phyloP scores from a whole-genome alignment of 2,329 filamentous ascomycete genomes.

The Aureobasidium sp. region DNA sequence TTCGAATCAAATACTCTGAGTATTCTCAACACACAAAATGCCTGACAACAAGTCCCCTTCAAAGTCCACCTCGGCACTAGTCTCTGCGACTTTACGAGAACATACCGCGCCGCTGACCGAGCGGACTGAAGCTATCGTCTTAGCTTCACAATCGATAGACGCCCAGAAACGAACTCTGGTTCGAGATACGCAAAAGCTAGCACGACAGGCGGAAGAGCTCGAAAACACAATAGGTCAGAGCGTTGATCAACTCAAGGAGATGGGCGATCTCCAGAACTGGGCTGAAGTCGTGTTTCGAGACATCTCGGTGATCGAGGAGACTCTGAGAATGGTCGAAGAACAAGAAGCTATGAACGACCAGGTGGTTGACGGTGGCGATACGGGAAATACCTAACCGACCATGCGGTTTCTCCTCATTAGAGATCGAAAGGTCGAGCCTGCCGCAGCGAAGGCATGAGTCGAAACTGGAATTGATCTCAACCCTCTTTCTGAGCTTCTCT shows the following conservation, averaged over 20 bases:
- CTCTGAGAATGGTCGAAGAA: slow-evolving; percentile 28
- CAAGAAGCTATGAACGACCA: slow-evolving; percentile 16
- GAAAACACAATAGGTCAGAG: not conserved
- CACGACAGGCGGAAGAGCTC: slow-evolving; percentile 2
- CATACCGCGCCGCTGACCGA: slow-evolving; percentile 6
- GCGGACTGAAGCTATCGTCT: slow-evolving; percentile 1
- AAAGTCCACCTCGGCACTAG: not conserved
- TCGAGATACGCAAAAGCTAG: not conserved
- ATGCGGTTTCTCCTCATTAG: no score
- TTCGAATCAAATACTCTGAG: no score
- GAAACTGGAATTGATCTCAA: not conserved
- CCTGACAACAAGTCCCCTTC: not conserved
- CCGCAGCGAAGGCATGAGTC: no score
- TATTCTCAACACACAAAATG: not conserved
- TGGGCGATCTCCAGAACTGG: slow-evolving; percentile 80
- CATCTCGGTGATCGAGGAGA: slow-evolving; percentile 31
- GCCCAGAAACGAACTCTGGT: not conserved
- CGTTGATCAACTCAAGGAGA: slow-evolving; percentile 58
- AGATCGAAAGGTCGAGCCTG: not conserved
- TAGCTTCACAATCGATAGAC: not conserved
- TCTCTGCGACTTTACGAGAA: not conserved
- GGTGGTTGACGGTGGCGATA: not conserved
- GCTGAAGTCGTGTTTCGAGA: slow-evolving; percentile 62
- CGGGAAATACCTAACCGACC: not conserved
- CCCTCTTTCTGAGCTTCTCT: slow-evolving; percentile 8